Base-by-base conservation (phyloP, 768 basidiomycete species). In the Trametes gibbosa region DNA sequence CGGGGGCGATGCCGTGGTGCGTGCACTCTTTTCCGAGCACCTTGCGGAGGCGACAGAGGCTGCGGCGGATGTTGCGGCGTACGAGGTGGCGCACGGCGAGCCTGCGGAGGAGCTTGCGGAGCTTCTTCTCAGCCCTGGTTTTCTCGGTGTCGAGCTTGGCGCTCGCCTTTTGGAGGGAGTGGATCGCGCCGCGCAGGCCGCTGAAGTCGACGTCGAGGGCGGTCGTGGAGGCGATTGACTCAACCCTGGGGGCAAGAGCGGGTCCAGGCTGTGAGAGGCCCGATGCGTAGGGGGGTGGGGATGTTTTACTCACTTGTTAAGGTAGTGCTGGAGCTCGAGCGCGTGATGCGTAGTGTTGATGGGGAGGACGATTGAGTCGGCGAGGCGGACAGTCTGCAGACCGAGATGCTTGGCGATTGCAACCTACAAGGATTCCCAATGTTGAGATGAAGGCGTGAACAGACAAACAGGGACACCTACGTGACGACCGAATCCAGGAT, bases 341-440 rank as follows among this genome's bases (percentile, higher is more conserved):
- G 85, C 71, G 63, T 88, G 87, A 68, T 87, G 83, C 0, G 86
- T 88, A 8, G 86, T 86, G 68, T 88, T 88, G 62, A 88, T 70
- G 1, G 87, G 87, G 21, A 88, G 74, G 19, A 87, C 68, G 45
- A 86, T 69, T 21, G 79, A 73, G 55, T 82, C 79, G 4, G 82
- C 74, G 3, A 87, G 56, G 39, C 85, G 77, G n/a, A 88, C 68
- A 5, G 77, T 69, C 63, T 81, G 74, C 32, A 87, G 69, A 21
- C 86, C 85, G 13, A 84, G 69, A 59, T 82, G 77, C 64, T 83
- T 80, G 16, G 84, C 81, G 42, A 82, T 73, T n/a, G 84, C 83
- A n/a, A 81, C 76, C 79, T 83, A 61, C 12, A 25, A 13, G 39
- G 27, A 23, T 13, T 4, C 10, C 29, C 29, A 32, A 39, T 1